phyloP scores from a whole-genome alignment of 2,329 filamentous ascomycete genomes.

The Aspergillus versicolor region DNA sequence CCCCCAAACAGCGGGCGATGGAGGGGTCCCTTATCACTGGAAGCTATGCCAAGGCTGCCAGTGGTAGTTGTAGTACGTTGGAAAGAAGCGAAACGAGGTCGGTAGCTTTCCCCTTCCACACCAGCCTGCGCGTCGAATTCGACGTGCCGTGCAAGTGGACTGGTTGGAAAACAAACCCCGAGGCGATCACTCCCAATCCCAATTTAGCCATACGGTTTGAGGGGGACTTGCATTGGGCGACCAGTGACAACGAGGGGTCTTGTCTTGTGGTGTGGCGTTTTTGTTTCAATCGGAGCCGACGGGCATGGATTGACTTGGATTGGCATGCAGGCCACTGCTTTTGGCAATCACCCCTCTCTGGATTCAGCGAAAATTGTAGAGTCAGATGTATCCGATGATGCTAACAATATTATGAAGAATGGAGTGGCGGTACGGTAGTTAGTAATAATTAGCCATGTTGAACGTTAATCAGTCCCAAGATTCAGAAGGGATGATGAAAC shows the following conservation, averaged over 20 bases:
- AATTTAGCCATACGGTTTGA: neutral
- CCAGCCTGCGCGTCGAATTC: neutral
- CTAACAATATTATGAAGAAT: neutral
- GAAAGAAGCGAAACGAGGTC: too few species aligned
- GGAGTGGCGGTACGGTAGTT: neutral
- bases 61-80: too few species aligned
- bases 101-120: too few species aligned
- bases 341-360: conserved; percentile 4
- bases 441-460: neutral
- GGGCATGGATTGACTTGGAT: conserved; percentile 5
- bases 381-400: neutral
- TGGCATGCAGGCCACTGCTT: conserved; percentile 8
- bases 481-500: conserved; percentile 4
- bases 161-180: neutral
- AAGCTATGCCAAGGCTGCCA: too few species aligned
- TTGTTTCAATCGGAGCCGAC: conserved; percentile 2
- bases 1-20: neutral
- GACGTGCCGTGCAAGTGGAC: neutral
- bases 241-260: neutral
- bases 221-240: neutral
- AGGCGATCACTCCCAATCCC: neutral
- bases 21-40: neutral
- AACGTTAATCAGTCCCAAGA: conserved; percentile 4
- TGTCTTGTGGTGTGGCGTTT: neutral
- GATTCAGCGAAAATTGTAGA: neutral